These are phyloP conservation scores for Plasmodium ovale DNA, from an alignment of 169 alveolate genomes.

Conservation along the genomic window DNA sequence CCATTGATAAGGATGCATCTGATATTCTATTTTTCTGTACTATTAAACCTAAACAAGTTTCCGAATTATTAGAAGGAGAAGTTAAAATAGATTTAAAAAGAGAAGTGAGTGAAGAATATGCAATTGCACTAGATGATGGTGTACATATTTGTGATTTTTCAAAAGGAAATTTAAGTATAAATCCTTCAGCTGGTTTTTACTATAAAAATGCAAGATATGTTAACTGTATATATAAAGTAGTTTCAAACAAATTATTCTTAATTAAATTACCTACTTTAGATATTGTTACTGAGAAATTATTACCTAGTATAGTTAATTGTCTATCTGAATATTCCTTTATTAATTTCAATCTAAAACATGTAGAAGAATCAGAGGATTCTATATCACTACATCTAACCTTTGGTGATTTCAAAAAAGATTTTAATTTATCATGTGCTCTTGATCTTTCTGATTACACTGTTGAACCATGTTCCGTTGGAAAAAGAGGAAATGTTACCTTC, in stretches of 20 bases:
- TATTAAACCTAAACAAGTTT: conserved; percentile 49
- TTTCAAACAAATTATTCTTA: conserved; percentile 39
- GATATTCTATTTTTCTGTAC: conserved; percentile 51
- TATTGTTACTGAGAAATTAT: conserved; percentile 24
- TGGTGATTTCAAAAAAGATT: conserved; percentile 27
- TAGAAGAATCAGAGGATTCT: conserved; percentile 37
- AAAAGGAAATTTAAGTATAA: conserved; percentile 35
- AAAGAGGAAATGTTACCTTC: conserved; percentile 33
- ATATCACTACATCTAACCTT: conserved; percentile 23
- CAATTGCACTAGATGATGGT: not conserved
- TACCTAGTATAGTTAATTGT: conserved; percentile 62
- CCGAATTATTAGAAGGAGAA: conserved; percentile 61
- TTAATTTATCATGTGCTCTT: conserved; percentile 32
- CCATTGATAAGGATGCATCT: conserved; percentile 46
- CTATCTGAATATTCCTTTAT: conserved; percentile 41
- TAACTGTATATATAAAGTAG: conserved; percentile 43
- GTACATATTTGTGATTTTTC: conserved; percentile 55
- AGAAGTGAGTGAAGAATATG: conserved; percentile 51
- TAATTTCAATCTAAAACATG: conserved; percentile 41
- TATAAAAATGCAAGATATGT: conserved; percentile 46
- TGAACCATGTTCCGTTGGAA: conserved; percentile 57
- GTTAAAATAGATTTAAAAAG: conserved; percentile 49
- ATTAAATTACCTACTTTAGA: conserved; percentile 58
- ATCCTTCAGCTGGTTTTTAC: conserved; percentile 48
- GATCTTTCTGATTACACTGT: conserved; percentile 32